Conservation (phyloP, 2,329 filamentous ascomycete genomes). For the Colletotrichum tabaci region DNA sequence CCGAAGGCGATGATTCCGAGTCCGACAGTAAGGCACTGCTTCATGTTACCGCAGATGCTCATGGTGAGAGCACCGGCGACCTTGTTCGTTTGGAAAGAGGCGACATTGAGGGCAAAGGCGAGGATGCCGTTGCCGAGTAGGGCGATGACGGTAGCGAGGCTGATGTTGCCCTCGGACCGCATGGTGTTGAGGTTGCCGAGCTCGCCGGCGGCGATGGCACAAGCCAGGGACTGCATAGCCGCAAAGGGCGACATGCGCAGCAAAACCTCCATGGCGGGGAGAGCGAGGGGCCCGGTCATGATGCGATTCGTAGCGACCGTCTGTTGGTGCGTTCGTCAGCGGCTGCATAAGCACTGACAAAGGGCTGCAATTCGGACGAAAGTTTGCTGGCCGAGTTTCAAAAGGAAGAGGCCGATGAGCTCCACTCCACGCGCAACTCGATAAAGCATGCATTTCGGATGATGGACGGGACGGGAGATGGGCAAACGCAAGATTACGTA, state of each 20-base stretch:
- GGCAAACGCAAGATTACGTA: conserved; percentile 45
- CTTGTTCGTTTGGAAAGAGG: conserved; percentile 72
- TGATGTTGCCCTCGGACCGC: conserved; percentile 53
- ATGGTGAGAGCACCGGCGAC: conserved; percentile 71
- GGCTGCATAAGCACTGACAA: conserved; percentile 15
- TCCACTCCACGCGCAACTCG: conserved; percentile 23
- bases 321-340: conserved; percentile 46
- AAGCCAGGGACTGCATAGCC: conserved; percentile 67
- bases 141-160: conserved; percentile 55
- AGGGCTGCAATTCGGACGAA: conserved; percentile 15
- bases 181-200: conserved; percentile 57
- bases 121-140: conserved; percentile 67
- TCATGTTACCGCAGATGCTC: conserved; percentile 72
- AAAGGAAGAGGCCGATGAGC: conserved; percentile 12
- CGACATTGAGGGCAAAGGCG: conserved; percentile 70
- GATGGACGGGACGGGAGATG: not conserved
- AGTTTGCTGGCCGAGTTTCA: conserved; percentile 31
- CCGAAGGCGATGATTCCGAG: conserved; percentile 69
- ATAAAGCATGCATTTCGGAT: conserved; percentile 32
- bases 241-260: conserved; percentile 75
- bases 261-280: conserved; percentile 73
- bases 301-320: conserved; percentile 76
- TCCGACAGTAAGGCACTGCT: conserved; percentile 70
- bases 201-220: conserved; percentile 68
- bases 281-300: conserved; percentile 72